Evolutionary conservation across 495 filamentous ascomycete genomes (phyloP).

Genomic region (Chlorociboria aeruginascens): DNA sequence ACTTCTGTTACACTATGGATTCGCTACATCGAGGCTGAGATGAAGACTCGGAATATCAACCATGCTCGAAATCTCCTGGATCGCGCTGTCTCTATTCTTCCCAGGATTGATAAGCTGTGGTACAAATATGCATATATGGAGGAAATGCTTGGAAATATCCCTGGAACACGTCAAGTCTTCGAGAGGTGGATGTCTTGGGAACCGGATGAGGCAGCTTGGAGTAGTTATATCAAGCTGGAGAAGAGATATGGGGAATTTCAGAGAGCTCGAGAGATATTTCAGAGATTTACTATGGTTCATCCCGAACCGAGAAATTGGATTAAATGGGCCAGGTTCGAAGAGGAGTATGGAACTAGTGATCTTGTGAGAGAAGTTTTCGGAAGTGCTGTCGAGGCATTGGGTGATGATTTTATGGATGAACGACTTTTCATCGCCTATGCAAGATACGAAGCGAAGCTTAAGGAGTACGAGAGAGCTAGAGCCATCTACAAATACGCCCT

Average conservation of each 20-base stretch:
- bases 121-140: conserved; percentile 99
- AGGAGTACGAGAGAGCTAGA: conserved; percentile 89
- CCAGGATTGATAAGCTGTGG: conserved; percentile 90
- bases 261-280: conserved; percentile 72
- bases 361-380: conserved; percentile 89
- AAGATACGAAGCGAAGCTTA: conserved; percentile 81
- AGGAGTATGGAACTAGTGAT: conserved; percentile 85
- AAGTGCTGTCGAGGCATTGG: conserved; percentile 75
- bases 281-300: conserved; percentile 85
- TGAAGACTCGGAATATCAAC: conserved; percentile 94
- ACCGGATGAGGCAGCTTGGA: conserved; percentile 91
- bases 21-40: conserved; percentile 90
- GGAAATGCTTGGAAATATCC: conserved; percentile 87
- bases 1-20: conserved; percentile 72
- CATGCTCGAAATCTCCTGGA: conserved; percentile 92
- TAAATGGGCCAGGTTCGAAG: conserved; percentile 96
- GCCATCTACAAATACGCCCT: conserved; percentile 96
- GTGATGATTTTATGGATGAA: conserved; percentile 95
- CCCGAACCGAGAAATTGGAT: conserved; percentile 96
- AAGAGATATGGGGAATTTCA: conserved; percentile 88
- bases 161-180: conserved; percentile 88
- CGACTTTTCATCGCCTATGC: conserved; percentile 89
- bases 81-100: conserved; percentile 85
- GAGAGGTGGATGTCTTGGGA: conserved; percentile 99
- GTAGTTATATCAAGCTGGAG: conserved; percentile 91